Conservation (phyloP, 176 grass and related monocot genomes). For the Thalia dealbata region DNA sequence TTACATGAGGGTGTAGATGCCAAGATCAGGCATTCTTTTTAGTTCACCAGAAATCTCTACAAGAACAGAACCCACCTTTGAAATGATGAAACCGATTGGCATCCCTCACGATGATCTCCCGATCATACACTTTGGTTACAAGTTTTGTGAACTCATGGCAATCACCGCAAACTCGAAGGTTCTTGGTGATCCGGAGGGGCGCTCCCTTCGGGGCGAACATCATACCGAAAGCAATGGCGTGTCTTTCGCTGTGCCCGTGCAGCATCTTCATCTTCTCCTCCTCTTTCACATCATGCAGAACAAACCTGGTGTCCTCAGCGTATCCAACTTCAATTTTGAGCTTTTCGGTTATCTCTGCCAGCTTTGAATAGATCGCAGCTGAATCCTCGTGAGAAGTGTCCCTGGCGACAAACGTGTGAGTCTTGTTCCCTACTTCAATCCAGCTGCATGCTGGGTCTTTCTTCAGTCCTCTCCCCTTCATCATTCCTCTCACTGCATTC, state of each 20-base stretch:
- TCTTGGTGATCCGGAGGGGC: conserved; percentile 46
- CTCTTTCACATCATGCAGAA: conserved; percentile 38
- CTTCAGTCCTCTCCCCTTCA: conserved; percentile 46
- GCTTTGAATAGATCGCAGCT: conserved; percentile 43
- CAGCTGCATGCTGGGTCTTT: conserved; percentile 76
- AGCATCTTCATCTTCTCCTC: conserved; percentile 48
- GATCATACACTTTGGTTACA: conserved; percentile 34
- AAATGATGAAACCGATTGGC: conserved; percentile 72
- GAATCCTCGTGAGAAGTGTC: conserved; percentile 38
- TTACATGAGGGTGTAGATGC: too few species aligned
- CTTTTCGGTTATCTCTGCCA: conserved; percentile 38
- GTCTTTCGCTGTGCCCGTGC: conserved; percentile 53
- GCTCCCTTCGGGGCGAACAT: conserved; percentile 27
- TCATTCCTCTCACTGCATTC: conserved; percentile 42
- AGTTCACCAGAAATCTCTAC: conserved; percentile 51
- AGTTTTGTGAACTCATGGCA: conserved; percentile 64
- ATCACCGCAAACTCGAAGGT: conserved; percentile 47
- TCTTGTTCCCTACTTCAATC: conserved; percentile 48
- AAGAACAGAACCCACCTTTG: conserved; percentile 50
- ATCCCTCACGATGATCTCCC: conserved; percentile 49
- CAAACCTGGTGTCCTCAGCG: conserved; percentile 47
- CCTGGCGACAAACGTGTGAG: conserved; percentile 48
- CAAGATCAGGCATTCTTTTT: not conserved
- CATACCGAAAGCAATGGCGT: conserved; percentile 45
- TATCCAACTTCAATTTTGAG: conserved; percentile 44